Base-by-base conservation (phyloP, 2,329 filamentous ascomycete species). In the Berkeleyomyces rouxiae region DNA sequence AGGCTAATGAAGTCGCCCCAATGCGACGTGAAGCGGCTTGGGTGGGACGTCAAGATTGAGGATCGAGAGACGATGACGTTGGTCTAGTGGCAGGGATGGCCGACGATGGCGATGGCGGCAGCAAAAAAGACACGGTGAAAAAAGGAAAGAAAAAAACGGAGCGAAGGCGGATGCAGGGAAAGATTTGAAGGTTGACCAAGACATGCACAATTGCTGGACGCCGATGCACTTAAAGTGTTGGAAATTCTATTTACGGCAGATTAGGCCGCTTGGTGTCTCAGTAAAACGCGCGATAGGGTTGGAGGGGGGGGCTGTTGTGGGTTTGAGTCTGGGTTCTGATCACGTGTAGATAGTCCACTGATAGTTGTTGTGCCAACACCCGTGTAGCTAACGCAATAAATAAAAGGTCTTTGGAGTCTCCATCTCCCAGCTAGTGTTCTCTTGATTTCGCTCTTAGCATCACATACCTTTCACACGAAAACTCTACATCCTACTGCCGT, bases 351-450 rank as follows among this genome's bases (percentile, higher is more conserved):
- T 49, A 33, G 13, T 3, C 7, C 31, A 33, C 53, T 46, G 53
- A 61, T 64, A 37, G 64, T 66, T 67, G 63, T 63, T 61, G 57
- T 61, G 59, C 39, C 60, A 66, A 67, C 67, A 10, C 44, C 43
- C 43, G 58, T 71, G 73, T 72, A 73, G 71, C 69, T 70, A 39
- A 10, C 62, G 70, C 73, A 71, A 74, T 77, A 77, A 77, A 77
- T 76, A 77, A 76, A 77, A 76, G 70, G 10, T 55, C 4, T 39
- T 36, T 36, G 4, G 6, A 37, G 39, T 55, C 51, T 55, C 51
- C 4, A 55, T 13, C 51, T 53, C 49, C 33, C 7, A 2, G 2
- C 13, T 13, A 13, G 2, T 1, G 7, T 46, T 10, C 33, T 10
- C 16, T 39, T 31, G 7, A 3, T 37, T 46, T 55, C 39, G 33